Evolutionary conservation across 2,329 filamentous ascomycete species (phyloP).

Genomic region (Nemania sp.): DNA sequence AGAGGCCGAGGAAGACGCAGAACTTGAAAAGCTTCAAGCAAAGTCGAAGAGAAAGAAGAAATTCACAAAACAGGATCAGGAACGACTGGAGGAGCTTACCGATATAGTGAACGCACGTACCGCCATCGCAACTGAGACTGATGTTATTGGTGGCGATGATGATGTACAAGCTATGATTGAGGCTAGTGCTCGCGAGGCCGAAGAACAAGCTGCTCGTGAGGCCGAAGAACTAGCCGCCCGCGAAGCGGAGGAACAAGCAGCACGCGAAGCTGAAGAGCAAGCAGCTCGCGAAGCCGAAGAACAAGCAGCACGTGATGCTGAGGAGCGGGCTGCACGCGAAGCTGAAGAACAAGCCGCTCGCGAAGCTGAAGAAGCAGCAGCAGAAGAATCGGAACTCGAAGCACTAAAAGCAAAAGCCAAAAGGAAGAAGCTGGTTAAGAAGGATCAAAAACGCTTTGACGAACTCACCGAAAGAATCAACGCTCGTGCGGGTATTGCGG

Average conservation of each 20-base stretch:
- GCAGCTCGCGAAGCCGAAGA: conserved; percentile 8
- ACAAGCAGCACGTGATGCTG: background rate
- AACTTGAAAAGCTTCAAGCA: too few species aligned
- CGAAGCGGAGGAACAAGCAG: conserved; percentile 8
- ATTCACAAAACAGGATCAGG: too few species aligned
- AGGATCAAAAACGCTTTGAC: conserved; percentile 17
- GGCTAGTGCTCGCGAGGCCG: conserved; percentile 8
- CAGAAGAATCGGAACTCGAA: conserved; percentile 16
- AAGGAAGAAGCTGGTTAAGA: conserved; percentile 8
- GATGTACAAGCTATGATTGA: too few species aligned
- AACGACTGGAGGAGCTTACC: too few species aligned
- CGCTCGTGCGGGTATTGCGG: conserved; percentile 1
- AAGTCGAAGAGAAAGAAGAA: too few species aligned
- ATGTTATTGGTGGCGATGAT: too few species aligned
- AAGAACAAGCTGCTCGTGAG: conserved; percentile 20
- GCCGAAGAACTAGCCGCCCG: conserved; percentile 6
- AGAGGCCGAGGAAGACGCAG: conserved; percentile 8
- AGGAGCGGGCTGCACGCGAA: conserved; percentile 10
- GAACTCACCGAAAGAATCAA: conserved; percentile 22
- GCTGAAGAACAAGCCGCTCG: conserved; percentile 15
- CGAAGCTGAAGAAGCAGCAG: conserved; percentile 23
- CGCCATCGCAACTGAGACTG: too few species aligned
- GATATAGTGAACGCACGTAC: too few species aligned
- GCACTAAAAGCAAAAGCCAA: conserved; percentile 3
- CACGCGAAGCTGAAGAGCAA: conserved; percentile 27